Base-by-base conservation (phyloP, 176 grass and related monocot genomes). In the Tuctoria greenei region DNA sequence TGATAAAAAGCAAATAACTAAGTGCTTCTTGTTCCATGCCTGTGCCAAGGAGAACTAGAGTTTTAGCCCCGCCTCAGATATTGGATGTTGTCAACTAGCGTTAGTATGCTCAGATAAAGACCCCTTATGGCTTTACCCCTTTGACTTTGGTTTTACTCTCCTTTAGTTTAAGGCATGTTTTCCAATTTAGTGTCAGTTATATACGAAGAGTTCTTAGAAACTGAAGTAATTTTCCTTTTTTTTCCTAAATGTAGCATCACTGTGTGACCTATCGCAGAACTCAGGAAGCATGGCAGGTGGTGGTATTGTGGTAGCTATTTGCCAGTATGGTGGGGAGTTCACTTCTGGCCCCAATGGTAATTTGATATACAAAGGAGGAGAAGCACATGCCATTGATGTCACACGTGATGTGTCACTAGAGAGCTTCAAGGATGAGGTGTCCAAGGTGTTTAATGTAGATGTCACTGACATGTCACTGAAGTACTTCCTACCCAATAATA, bases 251-350 rank as follows among this genome's bases (percentile, higher is more conserved):
- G 24, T 50, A 73, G 24, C 4, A 17, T 68, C n/a, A 36, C 8
- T 72, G 14, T 46, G 49, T 76, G 18, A 49, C 17, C 8, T 1
- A 7, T n/a, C 0, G 40, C 44, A 62, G 60, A 67, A 61, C 35
- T 26, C 10, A 39, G 54, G 37, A 67, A 43, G 52, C 44, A 88
- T 88, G 86, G 4, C 75, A 0, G 75, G 73, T 40, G 74, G 80
- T 4, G 35, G 36, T 54, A 67, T 79, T 69, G 63, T 94, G 44
- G 89, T 98, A 6, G 91, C 91, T 27, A 92, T 98, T 77, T 98
- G 95, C 84, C 91, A 93, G 62, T 85, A 93, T 38, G 95, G 95
- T 31, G 95, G 95, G 58, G 91, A 98, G 71, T 98, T 98, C 81
- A 82, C 86, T 59, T 81, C 84, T 21, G 90, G 81, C 42, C 50